Base-by-base conservation (phyloP, 495 filamentous ascomycete species). In the Haplographium delicatum region DNA sequence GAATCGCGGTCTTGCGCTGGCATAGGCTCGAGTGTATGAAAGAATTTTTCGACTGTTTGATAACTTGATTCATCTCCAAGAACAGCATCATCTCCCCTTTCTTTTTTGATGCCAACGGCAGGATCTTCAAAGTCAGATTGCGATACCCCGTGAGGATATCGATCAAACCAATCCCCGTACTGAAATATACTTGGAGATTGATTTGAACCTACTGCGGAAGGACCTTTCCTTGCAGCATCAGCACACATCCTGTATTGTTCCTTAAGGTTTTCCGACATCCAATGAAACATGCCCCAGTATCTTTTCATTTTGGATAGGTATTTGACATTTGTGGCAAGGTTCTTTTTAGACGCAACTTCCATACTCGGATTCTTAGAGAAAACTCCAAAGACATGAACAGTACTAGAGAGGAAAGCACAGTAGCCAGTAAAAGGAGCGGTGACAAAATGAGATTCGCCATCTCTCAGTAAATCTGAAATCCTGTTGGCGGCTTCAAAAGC, bases 281-380 rank as follows among this genome's bases (percentile, higher is more conserved):
- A 95, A 62, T 94, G 88, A 63, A 96, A 96, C 82, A 96, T 90
- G 47, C 91, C 93, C 93, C 93, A 98, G 62, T 93, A 89, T 53
- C 85, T 86, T 70, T 94, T 96, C 85, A 96, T 93, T 65, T 91
- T 91, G 53, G 82, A 82, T 20, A 98, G 71, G 53, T 94, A 98
- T 57, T 85, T 84, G 53, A 96, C 84, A 34, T 95, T 96, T 50
- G 82, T 86, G 2, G 85, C 82, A n/a, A 96, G 78, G 61, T 95
- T 87, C 58, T 84, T 81, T 68, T 91, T 95, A 22, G 88, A 86
- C 4, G 82, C 78, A 10, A 76, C 77, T 61, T 94, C 86, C 24
- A 95, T 75, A 22, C 79, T 70, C 15, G 78, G 68, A 57, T 93
- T 90, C 59, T 83, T 83, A 7, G 88, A 90, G 67, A 96, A 96